Evolutionary conservation across 345 rosid species (phyloP).

Genomic region (Populus ilicifolia): DNA sequence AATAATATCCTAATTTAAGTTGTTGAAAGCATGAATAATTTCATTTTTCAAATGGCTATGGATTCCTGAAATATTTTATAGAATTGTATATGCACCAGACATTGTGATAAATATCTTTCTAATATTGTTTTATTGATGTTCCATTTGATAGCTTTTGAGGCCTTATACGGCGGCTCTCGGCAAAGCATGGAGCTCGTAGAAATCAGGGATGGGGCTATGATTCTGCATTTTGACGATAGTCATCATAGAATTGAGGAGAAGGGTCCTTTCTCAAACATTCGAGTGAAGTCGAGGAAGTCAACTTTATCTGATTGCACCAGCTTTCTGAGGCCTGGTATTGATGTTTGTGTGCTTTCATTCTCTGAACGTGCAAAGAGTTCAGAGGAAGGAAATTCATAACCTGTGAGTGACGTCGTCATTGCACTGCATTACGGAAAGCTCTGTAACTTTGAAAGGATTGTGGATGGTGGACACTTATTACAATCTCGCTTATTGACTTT

Average conservation of each 20-base stretch:
- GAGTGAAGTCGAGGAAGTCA: slow-evolving; percentile 68
- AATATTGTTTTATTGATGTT: not conserved
- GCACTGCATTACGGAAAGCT: not conserved
- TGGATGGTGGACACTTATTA: not conserved
- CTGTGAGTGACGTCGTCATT: slow-evolving; percentile 29
- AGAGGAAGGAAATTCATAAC: slow-evolving; percentile 35
- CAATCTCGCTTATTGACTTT: not conserved
- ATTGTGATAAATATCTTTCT: not conserved
- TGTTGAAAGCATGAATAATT: not conserved
- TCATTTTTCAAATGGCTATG: not conserved
- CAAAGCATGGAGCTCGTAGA: slow-evolving; percentile 46
- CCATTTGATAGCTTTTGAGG: slow-evolving; percentile 67
- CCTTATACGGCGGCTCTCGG: slow-evolving; percentile 57
- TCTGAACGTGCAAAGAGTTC: slow-evolving; percentile 14
- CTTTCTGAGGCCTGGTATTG: slow-evolving; percentile 71
- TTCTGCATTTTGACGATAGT: slow-evolving; percentile 37
- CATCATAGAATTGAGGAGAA: slow-evolving; percentile 25
- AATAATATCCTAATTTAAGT: not conserved
- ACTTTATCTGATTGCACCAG: slow-evolving; percentile 58
- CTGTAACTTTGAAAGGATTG: not conserved
- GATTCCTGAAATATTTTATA: not conserved
- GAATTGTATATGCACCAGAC: not conserved
- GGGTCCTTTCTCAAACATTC: slow-evolving; percentile 53
- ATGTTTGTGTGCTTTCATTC: slow-evolving; percentile 56
- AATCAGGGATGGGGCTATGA: slow-evolving; percentile 50